Base-by-base conservation (phyloP, 139 green algal genomes). In the Picochlorum sp. region DNA sequence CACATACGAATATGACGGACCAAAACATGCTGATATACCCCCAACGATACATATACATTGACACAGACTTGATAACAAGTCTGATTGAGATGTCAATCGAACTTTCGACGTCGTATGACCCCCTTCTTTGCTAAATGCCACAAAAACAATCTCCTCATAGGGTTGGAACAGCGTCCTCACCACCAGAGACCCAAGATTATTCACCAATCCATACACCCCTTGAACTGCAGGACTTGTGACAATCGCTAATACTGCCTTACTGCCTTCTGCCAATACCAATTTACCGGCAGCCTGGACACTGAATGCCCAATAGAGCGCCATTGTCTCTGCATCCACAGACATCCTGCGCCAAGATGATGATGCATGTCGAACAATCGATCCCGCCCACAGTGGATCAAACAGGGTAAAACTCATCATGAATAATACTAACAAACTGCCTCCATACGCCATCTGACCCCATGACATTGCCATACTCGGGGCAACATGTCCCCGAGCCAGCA, bases 71-170 rank as follows among this genome's bases (percentile, higher is more conserved):
- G 54, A 28, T 58, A 96, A 71, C 46, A 86, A 72, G 4, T 26
- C 32, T 1, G 68, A 68, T 24, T 82, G 70, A 26, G 70, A 58
- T 8, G 9, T 21, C 45, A 63, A 57, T 7, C 62, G n/a, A 1
- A 16, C 56, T 2, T 45, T 49, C 3, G n/a, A 24, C 1, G 61
- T 46, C 7, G 15, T 13, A 37, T 16, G 14, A 11, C 51, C 16
- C 8, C 16, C 66, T n/a, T 65, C 80, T 44, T 74, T 76, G 62
- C 71, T 83, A 67, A 96, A 96, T 0, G 88, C 71, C 21, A 81
- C 62, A 45, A 96, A 96, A 13, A 86, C 86, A 11, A 85, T 85
- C 64, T 96, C 88, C 65, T 96, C 90, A 15, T 94, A 61, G 2
- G 90, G 90, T 58, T 89, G 79, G 58, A 96, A 90, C 57, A 93